phyloP scores from a whole-genome alignment of 257 asterid species.

The Euphrasia confusa region DNA sequence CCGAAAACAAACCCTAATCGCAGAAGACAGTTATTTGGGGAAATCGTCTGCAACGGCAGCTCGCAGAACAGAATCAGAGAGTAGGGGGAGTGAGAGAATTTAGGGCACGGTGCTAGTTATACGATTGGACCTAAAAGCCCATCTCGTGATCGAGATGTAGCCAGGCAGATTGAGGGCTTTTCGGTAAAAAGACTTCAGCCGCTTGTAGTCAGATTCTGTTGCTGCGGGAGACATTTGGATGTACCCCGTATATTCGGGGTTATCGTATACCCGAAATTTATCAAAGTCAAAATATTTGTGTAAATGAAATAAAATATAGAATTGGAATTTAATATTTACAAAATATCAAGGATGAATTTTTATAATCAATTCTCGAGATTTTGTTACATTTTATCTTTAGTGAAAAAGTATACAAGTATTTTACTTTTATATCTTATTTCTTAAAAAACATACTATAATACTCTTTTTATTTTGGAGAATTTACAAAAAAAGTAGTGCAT shows the following conservation, averaged over 20 bases:
- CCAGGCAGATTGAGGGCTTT: not conserved
- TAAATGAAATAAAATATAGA: too few species aligned
- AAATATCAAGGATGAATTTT: too few species aligned
- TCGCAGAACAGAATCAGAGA: conserved; percentile 13
- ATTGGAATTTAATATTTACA: too few species aligned
- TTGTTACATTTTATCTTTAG: too few species aligned
- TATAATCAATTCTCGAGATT: too few species aligned
- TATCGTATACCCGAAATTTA: not conserved
- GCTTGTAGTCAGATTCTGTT: not conserved
- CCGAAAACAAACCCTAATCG: not conserved
- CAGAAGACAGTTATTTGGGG: not conserved
- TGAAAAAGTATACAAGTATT: too few species aligned
- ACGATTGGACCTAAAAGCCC: conserved; percentile 14
- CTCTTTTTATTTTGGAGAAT: too few species aligned
- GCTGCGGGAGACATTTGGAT: not conserved
- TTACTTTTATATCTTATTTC: too few species aligned
- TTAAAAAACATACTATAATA: too few species aligned
- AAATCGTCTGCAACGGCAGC: not conserved
- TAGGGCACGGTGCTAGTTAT: conserved; percentile 29
- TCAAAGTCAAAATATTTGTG: too few species aligned
- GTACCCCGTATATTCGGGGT: not conserved
- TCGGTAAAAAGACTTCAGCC: not conserved
- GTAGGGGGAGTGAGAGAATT: not conserved
- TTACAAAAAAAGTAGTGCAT: too few species aligned
- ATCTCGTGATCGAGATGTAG: not conserved